These are phyloP conservation scores for Peronospora farinosa DNA, from an alignment of 352 stramenopile genomes.

Conservation along the genomic window DNA sequence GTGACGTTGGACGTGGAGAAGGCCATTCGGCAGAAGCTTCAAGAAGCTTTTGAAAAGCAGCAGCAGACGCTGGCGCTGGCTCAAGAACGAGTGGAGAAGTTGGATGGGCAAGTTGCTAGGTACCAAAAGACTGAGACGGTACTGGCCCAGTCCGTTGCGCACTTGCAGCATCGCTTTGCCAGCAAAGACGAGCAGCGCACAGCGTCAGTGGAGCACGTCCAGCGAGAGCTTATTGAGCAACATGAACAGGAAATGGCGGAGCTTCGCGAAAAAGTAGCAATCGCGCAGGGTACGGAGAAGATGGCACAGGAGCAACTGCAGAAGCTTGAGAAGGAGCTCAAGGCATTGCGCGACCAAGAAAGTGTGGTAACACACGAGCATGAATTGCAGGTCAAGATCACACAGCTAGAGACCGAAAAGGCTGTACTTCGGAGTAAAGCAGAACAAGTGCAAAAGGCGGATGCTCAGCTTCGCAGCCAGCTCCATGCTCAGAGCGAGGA, in stretches of 20 bases:
- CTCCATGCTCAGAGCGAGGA: conserved; percentile 40
- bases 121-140: conserved; percentile 79
- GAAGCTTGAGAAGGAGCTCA: conserved; percentile 32
- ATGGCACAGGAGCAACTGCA: conserved; percentile 32
- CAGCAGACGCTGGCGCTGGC: conserved; percentile 36
- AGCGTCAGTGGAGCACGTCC: conserved; percentile 33
- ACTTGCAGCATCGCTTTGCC: conserved; percentile 59
- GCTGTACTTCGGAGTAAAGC: conserved; percentile 53
- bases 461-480: conserved; percentile 48
- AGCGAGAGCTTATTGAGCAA: conserved; percentile 37
- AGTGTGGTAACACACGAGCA: conserved; percentile 23
- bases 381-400: conserved; percentile 30
- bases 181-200: conserved; percentile 56
- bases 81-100: conserved; percentile 37
- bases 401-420: conserved; percentile 60
- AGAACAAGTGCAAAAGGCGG: conserved; percentile 54
- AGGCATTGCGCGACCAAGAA: conserved; percentile 25
- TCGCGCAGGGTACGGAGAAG: conserved; percentile 21
- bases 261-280: conserved; percentile 33
- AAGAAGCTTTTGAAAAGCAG: conserved; percentile 34
- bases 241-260: conserved; percentile 25
- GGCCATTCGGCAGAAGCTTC: conserved; percentile 31
- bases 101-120: conserved; percentile 41
- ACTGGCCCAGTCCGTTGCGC: conserved; percentile 55
- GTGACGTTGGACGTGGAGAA: conserved; percentile 59